Conservation (phyloP, 768 basidiomycete genomes). For the Suillus tomentosus region DNA sequence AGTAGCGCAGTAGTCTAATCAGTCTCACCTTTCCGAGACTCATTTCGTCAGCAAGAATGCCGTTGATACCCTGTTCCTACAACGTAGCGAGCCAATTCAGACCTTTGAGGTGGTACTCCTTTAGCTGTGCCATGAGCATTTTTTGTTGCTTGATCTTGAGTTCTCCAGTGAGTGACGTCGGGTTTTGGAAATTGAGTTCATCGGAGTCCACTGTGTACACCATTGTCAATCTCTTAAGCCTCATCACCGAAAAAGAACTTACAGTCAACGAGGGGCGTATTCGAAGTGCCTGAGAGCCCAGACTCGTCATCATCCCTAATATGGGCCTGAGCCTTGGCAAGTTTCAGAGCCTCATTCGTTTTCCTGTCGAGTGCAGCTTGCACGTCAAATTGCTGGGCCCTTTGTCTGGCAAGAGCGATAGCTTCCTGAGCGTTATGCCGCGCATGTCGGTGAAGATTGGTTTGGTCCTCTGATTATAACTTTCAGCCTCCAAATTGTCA, state of each 20-base stretch:
- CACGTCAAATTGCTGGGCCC: constrained; percentile 83
- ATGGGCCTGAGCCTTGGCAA: constrained; percentile 58
- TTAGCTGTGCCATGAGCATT: constrained; percentile 95
- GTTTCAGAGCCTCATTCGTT: constrained; percentile 72
- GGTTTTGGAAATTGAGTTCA: constrained; percentile 99
- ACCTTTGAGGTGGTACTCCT: constrained; percentile 98
- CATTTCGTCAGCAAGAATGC: constrained; percentile 99
- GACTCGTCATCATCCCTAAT: constrained; percentile 48
- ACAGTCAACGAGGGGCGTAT: constrained; percentile 71
- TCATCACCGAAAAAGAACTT: too few relatives aligned
- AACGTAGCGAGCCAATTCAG: constrained; percentile 97
- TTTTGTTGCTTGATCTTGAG: constrained; percentile 88
- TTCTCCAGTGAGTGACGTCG: constrained; percentile 83
- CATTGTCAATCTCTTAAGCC: constrained; percentile 11
- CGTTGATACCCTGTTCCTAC: constrained; percentile 99
- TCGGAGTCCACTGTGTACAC: constrained; percentile 78
- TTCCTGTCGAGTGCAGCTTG: constrained; percentile 81
- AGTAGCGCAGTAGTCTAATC: constrained; percentile 6
- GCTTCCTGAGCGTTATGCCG: constrained; percentile 89
- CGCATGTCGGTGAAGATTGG: constrained; percentile 84
- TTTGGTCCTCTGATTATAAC: constrained; percentile 70
- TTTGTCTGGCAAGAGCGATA: constrained; percentile 71
- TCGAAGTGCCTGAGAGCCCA: constrained; percentile 29
- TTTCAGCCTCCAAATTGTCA: constrained; percentile 10
- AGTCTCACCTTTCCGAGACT: constrained; percentile 78